Percentiles rank a stretch among this genome's conserved stretches.
phyloP scores from a whole-genome alignment of 306 rosid genomes.

The Luffa acutangula region DNA sequence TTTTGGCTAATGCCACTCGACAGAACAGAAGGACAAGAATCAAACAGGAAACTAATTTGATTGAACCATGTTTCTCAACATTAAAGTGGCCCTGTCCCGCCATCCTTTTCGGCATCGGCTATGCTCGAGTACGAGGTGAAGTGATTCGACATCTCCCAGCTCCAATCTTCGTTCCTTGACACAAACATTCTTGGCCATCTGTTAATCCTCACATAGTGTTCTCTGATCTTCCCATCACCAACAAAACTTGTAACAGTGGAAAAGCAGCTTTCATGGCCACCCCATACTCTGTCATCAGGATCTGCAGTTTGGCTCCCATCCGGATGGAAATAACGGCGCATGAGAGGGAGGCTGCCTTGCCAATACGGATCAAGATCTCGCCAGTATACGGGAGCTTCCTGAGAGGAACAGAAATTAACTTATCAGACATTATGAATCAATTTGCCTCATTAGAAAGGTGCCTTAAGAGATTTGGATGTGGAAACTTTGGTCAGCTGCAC shows the following conservation, averaged over 20 bases:
- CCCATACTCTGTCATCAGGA: slow-evolving; percentile 32
- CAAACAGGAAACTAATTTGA: neutral
- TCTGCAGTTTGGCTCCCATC: slow-evolving; percentile 42
- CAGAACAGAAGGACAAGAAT: neutral
- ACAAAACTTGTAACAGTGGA: slow-evolving; percentile 20
- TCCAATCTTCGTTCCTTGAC: slow-evolving; percentile 32
- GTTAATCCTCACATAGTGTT: slow-evolving; percentile 48
- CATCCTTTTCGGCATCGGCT: slow-evolving; percentile 27
- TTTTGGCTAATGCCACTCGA: neutral
- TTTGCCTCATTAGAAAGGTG: neutral
- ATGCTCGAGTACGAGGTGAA: slow-evolving; percentile 34
- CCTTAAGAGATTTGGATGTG: neutral
- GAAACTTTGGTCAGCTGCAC: neutral
- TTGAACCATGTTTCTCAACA: neutral
- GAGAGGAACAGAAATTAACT: neutral
- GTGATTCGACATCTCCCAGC: slow-evolving; percentile 41
- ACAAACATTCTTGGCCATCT: slow-evolving; percentile 35
- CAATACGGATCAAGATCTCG: slow-evolving; percentile 36
- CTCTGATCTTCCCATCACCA: slow-evolving; percentile 26
- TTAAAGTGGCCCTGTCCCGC: slow-evolving; percentile 32
- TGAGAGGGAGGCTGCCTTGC: slow-evolving; percentile 22
- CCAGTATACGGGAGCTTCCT: slow-evolving; percentile 38
- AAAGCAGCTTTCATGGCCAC: slow-evolving; percentile 31
- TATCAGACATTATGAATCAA: neutral
- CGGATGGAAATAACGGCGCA: slow-evolving; percentile 30